Conservation (phyloP, 768 basidiomycete species). For the Psilocybe cyanescens region DNA sequence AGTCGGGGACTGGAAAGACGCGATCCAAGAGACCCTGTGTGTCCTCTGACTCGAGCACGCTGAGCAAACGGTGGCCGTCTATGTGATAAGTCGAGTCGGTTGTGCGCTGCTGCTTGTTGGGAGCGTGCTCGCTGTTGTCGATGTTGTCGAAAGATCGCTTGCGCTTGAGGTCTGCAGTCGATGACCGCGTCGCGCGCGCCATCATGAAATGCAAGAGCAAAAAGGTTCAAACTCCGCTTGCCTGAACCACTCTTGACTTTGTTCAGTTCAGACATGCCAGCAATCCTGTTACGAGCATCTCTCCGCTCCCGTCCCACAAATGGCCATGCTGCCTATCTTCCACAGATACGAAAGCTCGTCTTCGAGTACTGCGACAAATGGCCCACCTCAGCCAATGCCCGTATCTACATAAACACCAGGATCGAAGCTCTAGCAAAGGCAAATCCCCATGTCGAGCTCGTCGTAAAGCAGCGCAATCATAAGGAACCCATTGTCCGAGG, state of each 20-base stretch:
- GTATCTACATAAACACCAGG: conserved; percentile 68
- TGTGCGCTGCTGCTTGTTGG: conserved; percentile 53
- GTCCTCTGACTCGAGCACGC: conserved; percentile 43
- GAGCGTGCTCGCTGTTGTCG: conserved; percentile 50
- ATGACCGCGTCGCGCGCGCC: conserved; percentile 81
- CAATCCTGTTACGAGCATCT: conserved; percentile 41
- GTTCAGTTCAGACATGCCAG: conserved; percentile 19
- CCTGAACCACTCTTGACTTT: conserved; percentile 9
- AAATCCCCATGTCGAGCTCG: conserved; percentile 86
- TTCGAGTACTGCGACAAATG: conserved; percentile 88
- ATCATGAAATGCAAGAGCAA: conserved; percentile 45
- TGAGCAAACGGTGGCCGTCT: conserved; percentile 24
- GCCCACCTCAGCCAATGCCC: conserved; percentile 74
- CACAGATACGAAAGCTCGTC: conserved; percentile 83
- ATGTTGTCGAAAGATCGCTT: conserved; percentile 52
- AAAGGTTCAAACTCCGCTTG: conserved; percentile 36
- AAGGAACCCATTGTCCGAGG: conserved; percentile 83
- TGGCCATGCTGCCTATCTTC: conserved; percentile 74
- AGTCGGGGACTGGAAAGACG: conserved; percentile 57
- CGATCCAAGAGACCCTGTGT: conserved; percentile 80
- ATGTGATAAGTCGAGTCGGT: conserved; percentile 23
- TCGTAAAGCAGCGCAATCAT: conserved; percentile 74
- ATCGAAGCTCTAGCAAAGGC: conserved; percentile 66
- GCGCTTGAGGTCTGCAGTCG: conserved; percentile 56
- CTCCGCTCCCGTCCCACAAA: conserved; percentile 69